Evolutionary conservation across 352 stramenopile genomes (phyloP).

Genomic region (Pythium oligandrum): DNA sequence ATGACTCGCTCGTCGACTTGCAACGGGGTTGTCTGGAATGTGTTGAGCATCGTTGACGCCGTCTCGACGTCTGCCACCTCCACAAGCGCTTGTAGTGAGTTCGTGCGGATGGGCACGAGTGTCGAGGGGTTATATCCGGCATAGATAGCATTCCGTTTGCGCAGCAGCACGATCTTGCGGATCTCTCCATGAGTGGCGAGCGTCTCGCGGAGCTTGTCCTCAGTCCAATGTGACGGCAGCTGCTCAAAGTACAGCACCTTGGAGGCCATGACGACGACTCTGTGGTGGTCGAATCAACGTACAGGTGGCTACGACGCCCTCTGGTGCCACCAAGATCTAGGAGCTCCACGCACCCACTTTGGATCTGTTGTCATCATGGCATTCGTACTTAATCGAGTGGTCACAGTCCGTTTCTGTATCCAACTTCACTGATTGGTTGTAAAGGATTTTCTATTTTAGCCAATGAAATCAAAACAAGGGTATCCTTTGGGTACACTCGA

Average conservation of each 20-base stretch:
- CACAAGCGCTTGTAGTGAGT: conserved; percentile 41
- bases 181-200: conserved; percentile 25
- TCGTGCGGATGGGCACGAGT: conserved; percentile 25
- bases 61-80: conserved; percentile 30
- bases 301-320: neutral
- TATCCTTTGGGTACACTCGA: too few species aligned
- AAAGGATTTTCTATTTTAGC: too few species aligned
- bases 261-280: conserved; percentile 19
- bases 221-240: conserved; percentile 43
- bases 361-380: too few species aligned
- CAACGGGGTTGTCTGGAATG: conserved; percentile 23
- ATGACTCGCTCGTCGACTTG: conserved; percentile 16
- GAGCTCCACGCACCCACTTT: too few species aligned
- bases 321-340: conserved; percentile 4
- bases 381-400: too few species aligned
- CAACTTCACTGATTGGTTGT: conserved; percentile 1
- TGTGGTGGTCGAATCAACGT: too few species aligned
- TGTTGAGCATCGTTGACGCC: conserved; percentile 24
- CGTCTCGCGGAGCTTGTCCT: conserved; percentile 24
- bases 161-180: conserved; percentile 40
- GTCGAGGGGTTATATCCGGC: conserved; percentile 28
- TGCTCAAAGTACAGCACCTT: conserved; percentile 53
- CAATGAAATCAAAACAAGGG: too few species aligned
- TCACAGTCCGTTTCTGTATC: neutral
- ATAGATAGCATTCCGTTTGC: conserved; percentile 52